Evolutionary conservation across 352 stramenopile genomes (phyloP), one percentile per base, ranked within the genome.

Genomic region (Globisporangium sylvaticum): DNA sequence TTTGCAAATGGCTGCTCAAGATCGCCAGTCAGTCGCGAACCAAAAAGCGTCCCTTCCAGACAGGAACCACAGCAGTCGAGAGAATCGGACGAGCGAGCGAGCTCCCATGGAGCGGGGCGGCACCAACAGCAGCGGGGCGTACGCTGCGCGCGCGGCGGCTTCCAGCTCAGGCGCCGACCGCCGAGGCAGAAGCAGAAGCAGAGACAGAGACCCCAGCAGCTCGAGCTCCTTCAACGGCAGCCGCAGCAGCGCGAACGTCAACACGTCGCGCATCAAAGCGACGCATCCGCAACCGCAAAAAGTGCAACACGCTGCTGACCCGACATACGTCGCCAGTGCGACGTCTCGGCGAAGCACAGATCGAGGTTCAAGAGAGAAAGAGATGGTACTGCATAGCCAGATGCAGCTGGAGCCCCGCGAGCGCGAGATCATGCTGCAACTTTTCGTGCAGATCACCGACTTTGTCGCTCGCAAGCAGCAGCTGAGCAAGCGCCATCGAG

Each of bases 391-490:
- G 55, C 71, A 62, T 56, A 14, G 20, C 12, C 42, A 50, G 14
- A n/a, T 10, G 8, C 42, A 71, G 22, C 10, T 44, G 14, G 39
- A 25, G 37, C 64, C 54, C 20, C 75, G 74, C 34, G 74, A 74
- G 10, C 70, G 72, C 0, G 69, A 78, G 24, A 75, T 90, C 68
- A 61, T 85, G 62, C 31, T 80, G 65, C 66, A 61, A 53, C 69
- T 90, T 24, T 64, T 90, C 58, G 64, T 66, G 29, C 77, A 89
- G 62, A 81, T 90, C 60, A 71, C 62, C 5, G 75, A 78, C 68
- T 89, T 90, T 52, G 64, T 87, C 5, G 70, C 74, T n/a, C 73
- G 78, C 27, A 86, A 89, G 52, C 58, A 71, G 39, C 65, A 86
- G 63, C 67, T 77, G 59, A 77, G 69, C 50, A 55, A 65, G n/a